Evolutionary conservation across 1,139 yeast species (phyloP).

Genomic region (Saccharomyces hybrid): DNA sequence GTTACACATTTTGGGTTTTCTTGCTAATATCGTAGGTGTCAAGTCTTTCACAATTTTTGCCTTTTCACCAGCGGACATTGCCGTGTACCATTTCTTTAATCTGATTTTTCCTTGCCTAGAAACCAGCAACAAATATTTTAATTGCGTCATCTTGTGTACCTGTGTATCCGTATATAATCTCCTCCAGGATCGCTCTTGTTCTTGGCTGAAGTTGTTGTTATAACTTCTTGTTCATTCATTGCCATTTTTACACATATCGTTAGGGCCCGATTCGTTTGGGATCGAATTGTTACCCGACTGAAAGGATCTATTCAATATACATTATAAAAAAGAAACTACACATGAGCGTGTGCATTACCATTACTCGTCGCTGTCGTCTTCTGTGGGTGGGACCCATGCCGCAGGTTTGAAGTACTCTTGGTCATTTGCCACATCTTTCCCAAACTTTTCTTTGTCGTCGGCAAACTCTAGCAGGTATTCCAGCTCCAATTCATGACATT

Average conservation of each 20-base stretch:
- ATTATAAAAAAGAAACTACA: background rate
- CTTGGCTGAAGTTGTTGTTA: background rate
- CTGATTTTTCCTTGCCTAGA: conserved; percentile 95
- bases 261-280: background rate
- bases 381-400: conserved; percentile 36
- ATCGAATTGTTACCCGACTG: background rate
- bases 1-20: conserved; percentile 94
- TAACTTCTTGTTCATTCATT: background rate
- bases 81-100: conserved; percentile 85
- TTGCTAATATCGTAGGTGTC: conserved; percentile 71
- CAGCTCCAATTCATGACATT: conserved; percentile 86
- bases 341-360: background rate
- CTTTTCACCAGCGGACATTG: conserved; percentile 76
- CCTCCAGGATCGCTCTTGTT: background rate
- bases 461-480: conserved; percentile 78
- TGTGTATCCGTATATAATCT: background rate
- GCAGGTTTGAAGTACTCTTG: conserved; percentile 64
- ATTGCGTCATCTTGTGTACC: conserved; percentile 43
- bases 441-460: conserved; percentile 55
- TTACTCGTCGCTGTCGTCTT: conserved; percentile 24
- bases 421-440: conserved; percentile 52
- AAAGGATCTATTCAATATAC: background rate
- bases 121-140: conserved; percentile 68
- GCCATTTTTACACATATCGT: background rate
- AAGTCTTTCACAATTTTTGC: conserved; percentile 76